Percentiles rank a stretch among this genome's conserved stretches.
Evolutionary conservation across 202 grass and related monocot genomes (phyloP).

Genomic region (Cymbopogon flexuosus): DNA sequence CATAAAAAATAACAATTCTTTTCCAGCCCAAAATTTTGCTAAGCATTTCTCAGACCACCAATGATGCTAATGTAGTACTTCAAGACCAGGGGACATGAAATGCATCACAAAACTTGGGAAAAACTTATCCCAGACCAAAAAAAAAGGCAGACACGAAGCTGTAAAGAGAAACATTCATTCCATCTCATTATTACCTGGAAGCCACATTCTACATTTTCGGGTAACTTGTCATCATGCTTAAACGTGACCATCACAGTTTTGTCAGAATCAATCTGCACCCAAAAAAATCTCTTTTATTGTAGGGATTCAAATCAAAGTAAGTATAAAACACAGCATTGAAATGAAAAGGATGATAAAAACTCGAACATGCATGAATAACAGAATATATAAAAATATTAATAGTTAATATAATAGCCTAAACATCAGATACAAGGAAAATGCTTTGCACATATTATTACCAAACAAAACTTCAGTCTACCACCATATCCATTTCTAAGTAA

Average conservation of each 20-base stretch:
- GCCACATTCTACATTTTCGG: constrained; percentile 73
- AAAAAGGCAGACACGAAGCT: neutral
- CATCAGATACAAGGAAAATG: neutral
- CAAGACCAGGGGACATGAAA: neutral
- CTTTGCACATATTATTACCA: neutral
- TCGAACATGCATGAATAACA: neutral
- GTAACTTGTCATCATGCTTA: constrained; percentile 90
- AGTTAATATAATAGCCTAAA: neutral
- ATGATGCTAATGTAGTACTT: neutral
- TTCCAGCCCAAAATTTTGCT: neutral
- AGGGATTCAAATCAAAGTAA: neutral
- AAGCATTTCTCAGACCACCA: neutral
- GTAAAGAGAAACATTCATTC: neutral
- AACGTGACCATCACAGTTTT: constrained; percentile 95
- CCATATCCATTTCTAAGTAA: neutral
- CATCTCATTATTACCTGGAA: constrained; percentile 61
- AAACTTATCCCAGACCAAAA: neutral
- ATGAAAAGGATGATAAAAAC: neutral
- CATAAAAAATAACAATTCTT: neutral
- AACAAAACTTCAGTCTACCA: neutral
- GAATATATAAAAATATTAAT: neutral
- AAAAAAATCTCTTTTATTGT: constrained; percentile 14
- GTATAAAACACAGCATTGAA: neutral
- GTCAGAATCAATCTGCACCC: constrained; percentile 73
- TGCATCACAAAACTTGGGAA: neutral